These are phyloP conservation scores for Bipolaris gigantea DNA, from an alignment of 2,329 filamentous ascomycete genomes.

Conservation along the genomic window DNA sequence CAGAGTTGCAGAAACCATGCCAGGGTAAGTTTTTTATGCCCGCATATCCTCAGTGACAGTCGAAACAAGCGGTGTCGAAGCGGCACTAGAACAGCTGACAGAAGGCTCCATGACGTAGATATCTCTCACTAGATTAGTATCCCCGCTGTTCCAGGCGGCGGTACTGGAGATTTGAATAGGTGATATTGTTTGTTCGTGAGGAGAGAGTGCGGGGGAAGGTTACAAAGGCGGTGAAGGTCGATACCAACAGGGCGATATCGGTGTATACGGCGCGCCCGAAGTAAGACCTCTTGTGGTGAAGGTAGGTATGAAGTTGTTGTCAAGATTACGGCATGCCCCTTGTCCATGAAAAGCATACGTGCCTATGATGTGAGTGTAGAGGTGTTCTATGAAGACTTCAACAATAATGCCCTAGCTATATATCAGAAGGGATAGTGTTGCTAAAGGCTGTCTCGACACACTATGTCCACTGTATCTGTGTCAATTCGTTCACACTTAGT, in stretches of 20 bases:
- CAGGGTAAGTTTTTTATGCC: background rate
- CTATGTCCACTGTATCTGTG: background rate
- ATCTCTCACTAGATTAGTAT: background rate
- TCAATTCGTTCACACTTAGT: background rate
- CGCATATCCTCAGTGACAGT: conserved; percentile 1
- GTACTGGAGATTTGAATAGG: background rate
- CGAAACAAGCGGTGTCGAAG: conserved; percentile 3
- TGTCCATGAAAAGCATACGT: background rate
- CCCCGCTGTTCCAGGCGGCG: no score
- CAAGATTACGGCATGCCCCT: background rate
- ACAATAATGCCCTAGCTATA: background rate
- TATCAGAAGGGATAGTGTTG: background rate
- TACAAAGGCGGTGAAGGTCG: background rate
- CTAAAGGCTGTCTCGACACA: background rate
- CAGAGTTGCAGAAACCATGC: background rate
- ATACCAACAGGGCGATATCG: background rate
- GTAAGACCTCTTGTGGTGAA: background rate
- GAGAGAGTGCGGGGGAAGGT: background rate
- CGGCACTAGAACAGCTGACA: background rate
- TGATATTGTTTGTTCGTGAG: no score
- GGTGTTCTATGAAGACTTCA: background rate
- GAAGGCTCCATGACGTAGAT: background rate
- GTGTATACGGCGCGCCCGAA: background rate
- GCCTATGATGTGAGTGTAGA: background rate
- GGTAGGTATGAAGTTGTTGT: background rate